Percentiles rank a stretch among this genome's conserved stretches.
Conservation (phyloP, 352 stramenopile genomes). For the Blastocystis sp. region DNA sequence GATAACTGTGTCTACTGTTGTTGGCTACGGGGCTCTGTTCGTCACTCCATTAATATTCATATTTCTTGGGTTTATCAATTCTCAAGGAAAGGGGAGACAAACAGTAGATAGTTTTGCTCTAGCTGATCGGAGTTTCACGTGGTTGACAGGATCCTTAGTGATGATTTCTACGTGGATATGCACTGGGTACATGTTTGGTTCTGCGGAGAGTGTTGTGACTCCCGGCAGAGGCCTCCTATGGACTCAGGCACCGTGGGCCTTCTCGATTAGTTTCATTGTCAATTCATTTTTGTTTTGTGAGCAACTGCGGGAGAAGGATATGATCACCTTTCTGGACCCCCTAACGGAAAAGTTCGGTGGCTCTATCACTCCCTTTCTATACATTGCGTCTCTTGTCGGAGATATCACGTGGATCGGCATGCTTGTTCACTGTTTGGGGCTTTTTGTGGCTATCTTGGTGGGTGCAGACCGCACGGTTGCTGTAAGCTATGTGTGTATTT, state of each 20-base stretch:
- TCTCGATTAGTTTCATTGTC: conserved; percentile 46
- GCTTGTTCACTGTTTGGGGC: conserved; percentile 8
- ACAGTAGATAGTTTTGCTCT: background rate
- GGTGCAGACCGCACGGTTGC: background rate
- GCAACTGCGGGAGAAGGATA: conserved; percentile 18
- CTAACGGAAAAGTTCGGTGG: conserved; percentile 19
- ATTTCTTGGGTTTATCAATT: background rate
- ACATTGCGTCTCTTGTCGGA: conserved; percentile 47
- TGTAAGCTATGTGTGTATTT: background rate
- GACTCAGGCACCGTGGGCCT: conserved; percentile 44
- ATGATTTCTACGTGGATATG: conserved; percentile 56
- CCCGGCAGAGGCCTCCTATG: conserved; percentile 12
- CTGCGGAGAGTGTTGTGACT: conserved; percentile 25
- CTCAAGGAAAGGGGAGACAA: background rate
- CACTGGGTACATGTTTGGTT: conserved; percentile 35
- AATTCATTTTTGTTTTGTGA: conserved; percentile 35
- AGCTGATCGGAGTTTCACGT: conserved; percentile 7
- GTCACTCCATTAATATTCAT: background rate
- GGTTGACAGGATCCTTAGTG: background rate
- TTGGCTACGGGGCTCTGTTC: background rate
- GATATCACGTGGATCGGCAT: conserved; percentile 58
- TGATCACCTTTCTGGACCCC: conserved; percentile 18
- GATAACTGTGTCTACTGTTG: background rate
- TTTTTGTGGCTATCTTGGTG: conserved; percentile 26
- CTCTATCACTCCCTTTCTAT: conserved; percentile 58